A percentile compares a stretch with the other conserved stretches of the same genome.
These are phyloP conservation scores for Akanthomyces dipterigenus DNA, from an alignment of 2,329 filamentous ascomycete genomes.

Conservation along the genomic window DNA sequence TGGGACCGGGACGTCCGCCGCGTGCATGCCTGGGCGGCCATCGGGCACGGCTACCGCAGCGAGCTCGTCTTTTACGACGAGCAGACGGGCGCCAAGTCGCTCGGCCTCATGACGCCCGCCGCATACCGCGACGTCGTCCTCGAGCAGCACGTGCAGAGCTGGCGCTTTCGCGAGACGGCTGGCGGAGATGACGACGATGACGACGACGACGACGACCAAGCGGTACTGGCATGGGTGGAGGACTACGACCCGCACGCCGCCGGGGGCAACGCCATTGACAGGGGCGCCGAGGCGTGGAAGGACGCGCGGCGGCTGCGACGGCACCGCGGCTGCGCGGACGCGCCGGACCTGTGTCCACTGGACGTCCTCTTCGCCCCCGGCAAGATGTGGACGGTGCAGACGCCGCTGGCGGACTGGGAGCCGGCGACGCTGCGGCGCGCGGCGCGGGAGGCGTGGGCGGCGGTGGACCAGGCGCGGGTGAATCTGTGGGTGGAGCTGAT, in stretches of 20 bases:
- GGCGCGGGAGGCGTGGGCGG: constrained; percentile 20
- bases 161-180: constrained; percentile 21
- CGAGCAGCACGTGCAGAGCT: constrained; percentile 26
- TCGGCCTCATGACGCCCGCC: constrained; percentile 27
- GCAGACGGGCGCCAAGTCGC: constrained; percentile 26
- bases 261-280: constrained; percentile 29
- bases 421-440: constrained; percentile 25
- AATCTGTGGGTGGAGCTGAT: constrained; percentile 32
- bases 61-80: constrained; percentile 32
- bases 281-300: constrained; percentile 30
- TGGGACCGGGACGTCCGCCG: constrained; percentile 29
- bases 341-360: constrained; percentile 30
- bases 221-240: constrained; percentile 26
- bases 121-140: constrained; percentile 29
- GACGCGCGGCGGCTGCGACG: constrained; percentile 24
- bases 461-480: constrained; percentile 12
- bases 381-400: constrained; percentile 27
- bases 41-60: constrained; percentile 31
- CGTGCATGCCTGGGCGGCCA: constrained; percentile 29
- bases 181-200: too few species aligned
- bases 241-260: constrained; percentile 30
- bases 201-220: background rate
- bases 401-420: constrained; percentile 25
- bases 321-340: constrained; percentile 31
- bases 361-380: constrained; percentile 28